Evolutionary conservation across 345 rosid genomes (phyloP).

Genomic region (Dimocarpus longan): DNA sequence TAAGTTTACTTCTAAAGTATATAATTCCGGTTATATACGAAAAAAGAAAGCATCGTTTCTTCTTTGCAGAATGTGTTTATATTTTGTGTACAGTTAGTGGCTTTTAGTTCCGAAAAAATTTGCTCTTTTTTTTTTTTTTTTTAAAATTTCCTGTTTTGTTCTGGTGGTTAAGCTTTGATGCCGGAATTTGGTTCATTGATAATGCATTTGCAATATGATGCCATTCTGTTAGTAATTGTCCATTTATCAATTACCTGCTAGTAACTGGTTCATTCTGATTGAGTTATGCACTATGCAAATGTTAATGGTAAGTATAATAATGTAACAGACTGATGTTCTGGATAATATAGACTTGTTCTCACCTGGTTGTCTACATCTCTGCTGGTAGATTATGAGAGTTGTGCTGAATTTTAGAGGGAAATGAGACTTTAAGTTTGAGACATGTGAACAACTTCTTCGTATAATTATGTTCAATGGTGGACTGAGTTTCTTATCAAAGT

Average conservation of each 20-base stretch:
- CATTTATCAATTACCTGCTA: not conserved
- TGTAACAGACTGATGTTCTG: not conserved
- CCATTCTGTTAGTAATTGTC: not conserved
- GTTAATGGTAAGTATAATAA: no score
- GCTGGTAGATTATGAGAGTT: not conserved
- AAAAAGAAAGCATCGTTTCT: constrained; percentile 5
- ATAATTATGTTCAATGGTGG: no score
- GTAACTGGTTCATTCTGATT: not conserved
- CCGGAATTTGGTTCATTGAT: not conserved
- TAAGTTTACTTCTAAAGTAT: constrained; percentile 28
- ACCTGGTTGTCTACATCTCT: not conserved
- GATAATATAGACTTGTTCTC: not conserved
- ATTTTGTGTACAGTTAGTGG: constrained; percentile 8
- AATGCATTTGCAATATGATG: not conserved
- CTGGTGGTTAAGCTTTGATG: not conserved
- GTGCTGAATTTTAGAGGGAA: not conserved
- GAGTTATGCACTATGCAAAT: not conserved
- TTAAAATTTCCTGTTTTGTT: not conserved
- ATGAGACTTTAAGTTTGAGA: not conserved
- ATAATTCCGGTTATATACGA: constrained; percentile 26
- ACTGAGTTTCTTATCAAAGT: not conserved
- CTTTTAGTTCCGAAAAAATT: not conserved
- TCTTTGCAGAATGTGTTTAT: constrained; percentile 17
- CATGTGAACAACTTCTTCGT: not conserved
- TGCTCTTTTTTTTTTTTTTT: not conserved